A percentile compares a stretch with the other conserved stretches of the same genome.
These are phyloP conservation scores for Lactarius sanguifluus DNA, from an alignment of 768 basidiomycete genomes.

Conservation along the genomic window DNA sequence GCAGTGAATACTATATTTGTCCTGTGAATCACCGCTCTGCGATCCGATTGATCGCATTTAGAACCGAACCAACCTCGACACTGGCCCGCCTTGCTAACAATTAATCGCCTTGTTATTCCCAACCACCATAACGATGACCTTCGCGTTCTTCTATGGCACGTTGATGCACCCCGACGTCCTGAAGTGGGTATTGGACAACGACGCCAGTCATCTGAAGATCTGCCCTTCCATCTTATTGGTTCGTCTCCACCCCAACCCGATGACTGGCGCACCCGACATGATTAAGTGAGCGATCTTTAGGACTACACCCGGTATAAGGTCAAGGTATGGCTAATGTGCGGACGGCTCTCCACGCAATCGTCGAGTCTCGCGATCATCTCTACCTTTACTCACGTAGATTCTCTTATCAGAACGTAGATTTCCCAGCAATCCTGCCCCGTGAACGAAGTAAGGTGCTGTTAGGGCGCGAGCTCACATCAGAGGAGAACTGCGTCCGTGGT, in stretches of 20 bases:
- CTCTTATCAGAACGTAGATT: slow-evolving; percentile 57
- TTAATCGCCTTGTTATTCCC: neutral
- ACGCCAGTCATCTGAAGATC: no score
- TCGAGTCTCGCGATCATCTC: no score
- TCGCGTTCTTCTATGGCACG: slow-evolving; percentile 90
- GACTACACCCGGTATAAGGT: slow-evolving; percentile 82
- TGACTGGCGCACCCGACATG: neutral
- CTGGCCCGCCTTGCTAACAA: no score
- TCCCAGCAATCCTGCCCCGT: slow-evolving; percentile 78
- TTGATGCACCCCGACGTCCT: slow-evolving; percentile 86
- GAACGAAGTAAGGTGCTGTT: slow-evolving; percentile 42
- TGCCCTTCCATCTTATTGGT: no score
- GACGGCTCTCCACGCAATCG: neutral
- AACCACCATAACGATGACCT: slow-evolving; percentile 34
- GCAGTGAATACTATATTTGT: no score
- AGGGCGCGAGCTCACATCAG: slow-evolving; percentile 46
- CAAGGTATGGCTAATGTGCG: slow-evolving; percentile 43
- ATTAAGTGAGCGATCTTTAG: slow-evolving; percentile 39
- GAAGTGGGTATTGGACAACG: no score
- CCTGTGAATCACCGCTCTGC: neutral
- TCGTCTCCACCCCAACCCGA: no score
- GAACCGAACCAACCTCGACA: no score
- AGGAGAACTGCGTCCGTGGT: slow-evolving; percentile 75
- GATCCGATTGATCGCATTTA: neutral
- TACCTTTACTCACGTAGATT: neutral